Conservation (phyloP, 2,329 filamentous ascomycete genomes). For the Emmonsiellopsis sp. region DNA sequence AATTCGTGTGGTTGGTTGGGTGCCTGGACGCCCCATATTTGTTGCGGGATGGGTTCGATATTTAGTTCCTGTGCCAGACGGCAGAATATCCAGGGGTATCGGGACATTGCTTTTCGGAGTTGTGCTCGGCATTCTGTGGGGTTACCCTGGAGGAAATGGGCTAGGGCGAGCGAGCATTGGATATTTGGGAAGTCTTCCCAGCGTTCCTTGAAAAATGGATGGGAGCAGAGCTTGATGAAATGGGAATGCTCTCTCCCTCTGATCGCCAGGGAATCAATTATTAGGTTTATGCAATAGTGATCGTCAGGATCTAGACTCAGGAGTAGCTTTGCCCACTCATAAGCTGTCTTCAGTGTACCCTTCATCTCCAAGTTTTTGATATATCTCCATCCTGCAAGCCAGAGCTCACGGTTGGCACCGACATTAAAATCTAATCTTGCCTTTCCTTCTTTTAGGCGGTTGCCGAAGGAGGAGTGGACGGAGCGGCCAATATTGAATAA, state of each 20-base stretch:
- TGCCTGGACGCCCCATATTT: slow-evolving; percentile 71
- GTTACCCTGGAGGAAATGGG: slow-evolving; percentile 62
- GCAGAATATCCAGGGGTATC: slow-evolving; percentile 76
- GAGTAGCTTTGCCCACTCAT: slow-evolving; percentile 87
- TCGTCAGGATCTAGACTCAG: slow-evolving; percentile 66
- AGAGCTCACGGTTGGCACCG: slow-evolving; percentile 85
- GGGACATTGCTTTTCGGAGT: slow-evolving; percentile 58
- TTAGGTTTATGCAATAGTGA: slow-evolving; percentile 71
- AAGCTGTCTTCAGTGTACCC: slow-evolving; percentile 85
- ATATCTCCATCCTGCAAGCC: slow-evolving; percentile 82
- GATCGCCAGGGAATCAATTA: slow-evolving; percentile 78
- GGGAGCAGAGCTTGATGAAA: slow-evolving; percentile 59
- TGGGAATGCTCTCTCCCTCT: slow-evolving; percentile 67
- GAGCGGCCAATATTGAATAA: slow-evolving; percentile 90
- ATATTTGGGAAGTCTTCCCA: slow-evolving; percentile 58
- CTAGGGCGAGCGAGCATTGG: slow-evolving; percentile 65
- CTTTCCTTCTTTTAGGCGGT: slow-evolving; percentile 64
- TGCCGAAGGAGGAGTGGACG: slow-evolving; percentile 70
- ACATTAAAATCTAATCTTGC: slow-evolving; percentile 72
- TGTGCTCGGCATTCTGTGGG: slow-evolving; percentile 53
- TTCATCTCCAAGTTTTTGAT: slow-evolving; percentile 76
- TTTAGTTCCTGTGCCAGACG: slow-evolving; percentile 71
- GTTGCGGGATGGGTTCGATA: slow-evolving; percentile 63
- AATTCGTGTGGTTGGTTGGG: slow-evolving; percentile 57
- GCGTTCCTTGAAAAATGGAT: slow-evolving; percentile 39